Evolutionary conservation across 2,329 filamentous ascomycete species (phyloP).

Genomic region (Colletotrichum lentis): DNA sequence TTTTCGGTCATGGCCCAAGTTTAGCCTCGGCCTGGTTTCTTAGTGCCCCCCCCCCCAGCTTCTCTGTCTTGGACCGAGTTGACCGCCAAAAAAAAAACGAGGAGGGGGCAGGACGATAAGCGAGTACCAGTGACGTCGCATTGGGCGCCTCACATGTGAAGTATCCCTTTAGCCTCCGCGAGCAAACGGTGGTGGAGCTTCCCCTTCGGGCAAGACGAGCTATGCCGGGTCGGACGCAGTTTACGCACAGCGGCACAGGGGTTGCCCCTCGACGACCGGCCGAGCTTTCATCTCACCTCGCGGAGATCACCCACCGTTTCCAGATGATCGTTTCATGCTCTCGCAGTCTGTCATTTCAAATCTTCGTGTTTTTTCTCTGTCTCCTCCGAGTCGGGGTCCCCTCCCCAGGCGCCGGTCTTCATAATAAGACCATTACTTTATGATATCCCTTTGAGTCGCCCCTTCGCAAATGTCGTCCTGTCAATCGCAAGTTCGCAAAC

Average conservation of each 20-base stretch:
- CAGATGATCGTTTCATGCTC: constrained; percentile 34
- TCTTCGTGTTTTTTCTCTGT: constrained; percentile 27
- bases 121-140: constrained; percentile 31
- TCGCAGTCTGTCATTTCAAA: constrained; percentile 31
- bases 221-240: constrained; percentile 19
- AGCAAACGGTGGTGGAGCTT: constrained; percentile 8
- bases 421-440: constrained; percentile 1
- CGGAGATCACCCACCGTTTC: constrained; percentile 36
- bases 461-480: neutral
- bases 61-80: constrained; percentile 15
- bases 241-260: constrained; percentile 26
- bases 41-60: constrained; percentile 21
- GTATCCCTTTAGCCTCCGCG: constrained; percentile 35
- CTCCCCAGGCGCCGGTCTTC: neutral
- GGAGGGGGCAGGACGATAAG: constrained; percentile 13
- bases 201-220: constrained; percentile 29
- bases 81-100: constrained; percentile 13
- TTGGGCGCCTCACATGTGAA: constrained; percentile 22
- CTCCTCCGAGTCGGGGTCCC: constrained; percentile 8
- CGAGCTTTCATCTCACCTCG: constrained; percentile 35
- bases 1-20: constrained; percentile 36
- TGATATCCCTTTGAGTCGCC: constrained; percentile 1
- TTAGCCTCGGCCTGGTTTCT: constrained; percentile 38
- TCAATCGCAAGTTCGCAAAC: constrained; percentile 11
- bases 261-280: constrained; percentile 38